These are phyloP conservation scores for Recurvomyces mirabilis DNA, from an alignment of 495 filamentous ascomycete genomes.

Conservation along the genomic window DNA sequence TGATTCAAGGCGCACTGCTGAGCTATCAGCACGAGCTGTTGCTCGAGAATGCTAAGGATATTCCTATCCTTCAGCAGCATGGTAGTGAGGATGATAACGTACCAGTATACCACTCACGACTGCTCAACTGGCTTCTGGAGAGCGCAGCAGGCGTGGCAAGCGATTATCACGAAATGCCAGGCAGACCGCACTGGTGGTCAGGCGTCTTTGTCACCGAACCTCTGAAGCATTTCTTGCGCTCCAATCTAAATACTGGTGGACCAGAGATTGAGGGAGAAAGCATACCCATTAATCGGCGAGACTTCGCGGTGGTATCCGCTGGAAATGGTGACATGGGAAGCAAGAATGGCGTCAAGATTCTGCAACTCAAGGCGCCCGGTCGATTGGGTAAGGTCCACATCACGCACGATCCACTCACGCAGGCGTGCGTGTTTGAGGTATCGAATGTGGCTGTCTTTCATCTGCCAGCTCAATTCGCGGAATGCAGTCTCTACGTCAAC, in stretches of 20 bases:
- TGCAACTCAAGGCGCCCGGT: conserved; percentile 38
- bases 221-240: conserved; percentile 36
- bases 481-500: not conserved
- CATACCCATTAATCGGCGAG: conserved; percentile 17
- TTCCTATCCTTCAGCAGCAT: conserved; percentile 48
- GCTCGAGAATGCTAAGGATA: conserved; percentile 39
- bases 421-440: not conserved
- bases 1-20: conserved; percentile 37
- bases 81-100: conserved; percentile 48
- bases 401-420: conserved; percentile 6
- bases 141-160: conserved; percentile 33
- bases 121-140: conserved; percentile 38
- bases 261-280: not conserved
- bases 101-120: conserved; percentile 45
- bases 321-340: conserved; percentile 41
- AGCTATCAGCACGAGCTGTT: conserved; percentile 47
- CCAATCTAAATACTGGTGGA: conserved; percentile 19
- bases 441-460: conserved; percentile 6
- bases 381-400: conserved; percentile 27
- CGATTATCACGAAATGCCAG: conserved; percentile 42
- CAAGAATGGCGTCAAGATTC: conserved; percentile 39
- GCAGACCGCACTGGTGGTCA: conserved; percentile 44
- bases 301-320: conserved; percentile 39
- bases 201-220: conserved; percentile 31
- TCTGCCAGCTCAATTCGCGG: not conserved